phyloP scores from a whole-genome alignment of 345 rosid genomes.

The Durio zibethinus region DNA sequence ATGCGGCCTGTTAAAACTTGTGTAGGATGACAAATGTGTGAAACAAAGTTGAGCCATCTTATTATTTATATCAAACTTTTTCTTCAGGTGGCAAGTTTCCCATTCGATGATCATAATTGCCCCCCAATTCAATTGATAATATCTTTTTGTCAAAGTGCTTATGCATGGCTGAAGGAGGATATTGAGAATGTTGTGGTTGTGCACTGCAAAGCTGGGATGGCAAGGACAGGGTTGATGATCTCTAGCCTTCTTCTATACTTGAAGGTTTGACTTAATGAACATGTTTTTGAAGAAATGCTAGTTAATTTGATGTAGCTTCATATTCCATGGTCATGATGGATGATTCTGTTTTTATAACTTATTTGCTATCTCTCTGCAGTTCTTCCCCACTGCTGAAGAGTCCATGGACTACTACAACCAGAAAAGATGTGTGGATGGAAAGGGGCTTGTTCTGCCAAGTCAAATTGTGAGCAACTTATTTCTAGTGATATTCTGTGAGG shows the following conservation, averaged over 20 bases:
- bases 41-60: background rate
- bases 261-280: conserved; percentile 39
- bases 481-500: background rate
- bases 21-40: background rate
- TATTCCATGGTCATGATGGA: conserved; percentile 14
- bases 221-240: conserved; percentile 90
- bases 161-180: conserved; percentile 85
- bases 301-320: conserved; percentile 10
- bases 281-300: conserved; percentile 9
- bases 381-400: conserved; percentile 92
- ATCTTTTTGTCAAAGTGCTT: conserved; percentile 83
- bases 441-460: conserved; percentile 83
- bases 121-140: conserved; percentile 77
- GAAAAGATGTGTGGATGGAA: conserved; percentile 79
- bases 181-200: conserved; percentile 91
- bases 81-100: conserved; percentile 83
- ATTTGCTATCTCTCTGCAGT: conserved; percentile 45
- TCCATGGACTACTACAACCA: conserved; percentile 82
- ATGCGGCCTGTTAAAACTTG: background rate
- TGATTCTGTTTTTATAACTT: conserved; percentile 4
- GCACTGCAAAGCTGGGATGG: conserved; percentile 96
- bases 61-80: conserved; percentile 9
- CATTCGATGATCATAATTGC: conserved; percentile 86
- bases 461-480: conserved; percentile 60
- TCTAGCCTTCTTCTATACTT: conserved; percentile 79